Evolutionary conservation across 345 rosid genomes (phyloP).

Genomic region (Arabidopsis arenosa): DNA sequence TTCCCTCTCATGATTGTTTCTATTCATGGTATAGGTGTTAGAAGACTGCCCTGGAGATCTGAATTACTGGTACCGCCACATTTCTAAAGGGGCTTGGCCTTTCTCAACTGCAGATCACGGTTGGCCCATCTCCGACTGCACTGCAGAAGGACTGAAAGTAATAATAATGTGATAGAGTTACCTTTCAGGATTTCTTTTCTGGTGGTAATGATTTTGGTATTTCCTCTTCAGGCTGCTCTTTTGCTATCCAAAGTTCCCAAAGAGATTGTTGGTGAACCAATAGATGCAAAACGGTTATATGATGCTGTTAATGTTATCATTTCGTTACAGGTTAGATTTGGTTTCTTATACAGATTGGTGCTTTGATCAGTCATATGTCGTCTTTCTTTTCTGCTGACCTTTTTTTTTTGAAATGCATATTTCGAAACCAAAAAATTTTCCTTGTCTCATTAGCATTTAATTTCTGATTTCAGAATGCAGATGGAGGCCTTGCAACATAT

Average conservation of each 20-base stretch:
- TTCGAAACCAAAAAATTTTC: neutral
- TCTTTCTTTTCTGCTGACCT: neutral
- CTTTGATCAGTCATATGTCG: neutral
- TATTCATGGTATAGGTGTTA: slow-evolving; percentile 57
- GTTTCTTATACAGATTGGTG: slow-evolving; percentile 20
- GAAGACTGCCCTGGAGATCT: slow-evolving; percentile 92
- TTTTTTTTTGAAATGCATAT: slow-evolving; percentile 25
- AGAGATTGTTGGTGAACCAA: slow-evolving; percentile 80
- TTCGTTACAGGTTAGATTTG: slow-evolving; percentile 74
- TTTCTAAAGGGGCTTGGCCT: slow-evolving; percentile 99
- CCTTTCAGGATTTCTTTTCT: slow-evolving; percentile 18
- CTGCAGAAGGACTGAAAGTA: slow-evolving; percentile 95
- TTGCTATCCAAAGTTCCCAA: slow-evolving; percentile 70
- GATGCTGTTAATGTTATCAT: slow-evolving; percentile 91
- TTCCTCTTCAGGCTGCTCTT: slow-evolving; percentile 67
- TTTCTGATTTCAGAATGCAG: slow-evolving; percentile 63
- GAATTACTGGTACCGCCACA: slow-evolving; percentile 85
- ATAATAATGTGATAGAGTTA: slow-evolving; percentile 22
- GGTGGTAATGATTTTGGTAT: slow-evolving; percentile 36
- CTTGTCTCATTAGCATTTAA: slow-evolving; percentile 28
- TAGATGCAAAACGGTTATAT: slow-evolving; percentile 62
- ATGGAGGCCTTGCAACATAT: slow-evolving; percentile 88
- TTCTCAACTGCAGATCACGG: slow-evolving; percentile 97
- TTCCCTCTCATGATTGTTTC: slow-evolving; percentile 8
- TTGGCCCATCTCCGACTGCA: slow-evolving; percentile 98